These are phyloP conservation scores for Lizanozyma gosingica DNA, from an alignment of 1,139 yeast species.

Conservation along the genomic window DNA sequence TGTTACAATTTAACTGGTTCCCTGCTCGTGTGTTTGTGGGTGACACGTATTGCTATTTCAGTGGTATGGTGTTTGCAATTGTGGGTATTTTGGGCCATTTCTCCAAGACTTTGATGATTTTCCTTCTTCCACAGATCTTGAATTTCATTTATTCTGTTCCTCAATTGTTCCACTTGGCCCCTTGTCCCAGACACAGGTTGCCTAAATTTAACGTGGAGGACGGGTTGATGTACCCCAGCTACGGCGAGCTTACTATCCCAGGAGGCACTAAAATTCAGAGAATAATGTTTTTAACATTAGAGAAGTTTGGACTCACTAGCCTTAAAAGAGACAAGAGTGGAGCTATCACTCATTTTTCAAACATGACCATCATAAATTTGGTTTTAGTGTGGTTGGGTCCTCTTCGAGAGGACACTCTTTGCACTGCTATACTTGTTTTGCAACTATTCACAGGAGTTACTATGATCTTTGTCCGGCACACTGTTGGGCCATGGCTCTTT, in stretches of 20 bases:
- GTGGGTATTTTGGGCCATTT: constrained; percentile 95
- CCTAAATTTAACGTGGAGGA: constrained; percentile 65
- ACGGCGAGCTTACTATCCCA: constrained; percentile 16
- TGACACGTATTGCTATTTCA: constrained; percentile 94
- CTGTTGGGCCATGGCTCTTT: constrained; percentile 77
- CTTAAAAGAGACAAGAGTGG: constrained; percentile 9
- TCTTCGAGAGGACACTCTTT: constrained; percentile 69
- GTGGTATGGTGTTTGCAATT: constrained; percentile 98
- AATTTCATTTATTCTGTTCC: constrained; percentile 87
- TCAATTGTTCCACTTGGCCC: constrained; percentile 75
- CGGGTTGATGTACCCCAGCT: constrained; percentile 68
- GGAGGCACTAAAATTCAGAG: constrained; percentile 2
- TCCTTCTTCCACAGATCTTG: constrained; percentile 83
- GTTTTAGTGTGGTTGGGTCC: constrained; percentile 85
- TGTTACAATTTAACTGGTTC: constrained; percentile 75
- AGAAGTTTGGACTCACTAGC: background rate
- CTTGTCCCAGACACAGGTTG: constrained; percentile 92
- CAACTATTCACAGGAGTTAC: constrained; percentile 61
- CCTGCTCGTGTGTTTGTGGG: constrained; percentile 95
- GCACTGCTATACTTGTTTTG: constrained; percentile 44
- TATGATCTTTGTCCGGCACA: constrained; percentile 71
- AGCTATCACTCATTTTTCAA: constrained; percentile 47
- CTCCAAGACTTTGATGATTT: constrained; percentile 79
- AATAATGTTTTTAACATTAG: constrained; percentile 14
- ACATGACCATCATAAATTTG: constrained; percentile 81